Evolutionary conservation across 2,329 filamentous ascomycete species (phyloP), one percentile per base, ranked within the genome.

Genomic region (Sporothrix sp.): DNA sequence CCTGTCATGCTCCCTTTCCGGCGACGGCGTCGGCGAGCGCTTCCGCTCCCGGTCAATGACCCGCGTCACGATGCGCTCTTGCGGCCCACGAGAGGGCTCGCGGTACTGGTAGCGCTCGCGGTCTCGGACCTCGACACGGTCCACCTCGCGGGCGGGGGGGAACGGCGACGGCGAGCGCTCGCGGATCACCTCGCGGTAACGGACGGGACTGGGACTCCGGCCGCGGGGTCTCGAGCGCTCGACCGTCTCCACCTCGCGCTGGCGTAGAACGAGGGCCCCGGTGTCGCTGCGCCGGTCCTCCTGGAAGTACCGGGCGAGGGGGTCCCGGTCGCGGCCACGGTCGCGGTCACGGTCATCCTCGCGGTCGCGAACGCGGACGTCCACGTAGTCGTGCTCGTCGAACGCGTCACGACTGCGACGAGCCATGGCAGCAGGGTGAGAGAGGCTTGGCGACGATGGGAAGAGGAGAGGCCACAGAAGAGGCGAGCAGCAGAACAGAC

Each of bases 231-330:
- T 67, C 33, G 64, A 62, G 37, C 68, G 66, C 60, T 79, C 75
- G 53, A 75, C 59, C 1, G 72, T 76, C 65, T 79, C 76, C 46
- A 78, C 67, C 51, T 79, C 75, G 40, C 75, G 70, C 57, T 73
- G 66, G 47, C 76, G 72, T 43, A 80, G 68, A 16, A 80, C 76
- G 59, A 80, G 62, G 33, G 71, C 68, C 3, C 75, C 75, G 23
- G 70, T 63, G 4, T 79, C 75, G 23, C 62, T 52, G 25, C 56
- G 62, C n/a, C 52, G 53, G 36, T 77, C 74, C 2, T 76, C 71
- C 45, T 74, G 71, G 52, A 79, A 62, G 58, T 78, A 79, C 48
- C 69, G 65, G 3, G 73, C 74, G 37, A 71, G 66, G 37, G 72
- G 69, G 38, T 66, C 63, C n/a, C 63, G 61, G n/a, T 71, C 69